Evolutionary conservation across 768 basidiomycete genomes (phyloP), one percentile per base, ranked within the genome.

Genomic region (Ramaria sp.): DNA sequence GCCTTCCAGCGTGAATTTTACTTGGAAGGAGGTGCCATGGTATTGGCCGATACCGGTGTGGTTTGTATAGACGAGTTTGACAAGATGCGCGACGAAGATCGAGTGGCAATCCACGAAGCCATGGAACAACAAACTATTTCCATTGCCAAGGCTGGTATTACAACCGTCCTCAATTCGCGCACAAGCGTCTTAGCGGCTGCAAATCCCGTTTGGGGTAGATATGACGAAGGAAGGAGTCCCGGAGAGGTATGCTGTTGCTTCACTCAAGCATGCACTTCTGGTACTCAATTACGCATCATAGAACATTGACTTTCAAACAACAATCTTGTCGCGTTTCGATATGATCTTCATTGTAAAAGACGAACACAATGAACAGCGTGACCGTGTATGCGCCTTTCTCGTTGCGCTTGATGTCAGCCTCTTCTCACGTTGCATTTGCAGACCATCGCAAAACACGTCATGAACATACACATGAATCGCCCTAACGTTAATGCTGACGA

Each of bases 101-200:
- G 96, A 55, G 96, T 98, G 4, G 96, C 96, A 0, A 98, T 98
- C 59, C 96, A 98, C 70, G 96, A 98, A 73, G 96, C 95, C 13
- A 99, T 99, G 96, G 96, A 99, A 66, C 96, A 99, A 66, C 95
- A 98, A 66, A 99, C 96, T 0, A 98, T 99, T 63, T 98, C 96
- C 1, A 97, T 99, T 61, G 95, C 95, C 17, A 98, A 99, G 69
- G 96, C 96, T 4, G 96, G 95, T 60, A 99, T 99, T 56, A 97
- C 96, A 0, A 99, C 95, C 1, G 91, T 97, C 6, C 73, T 99
- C 11, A 99, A 99, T 71, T 94, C 93, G 1, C 74, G 95, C 39
- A 97, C 96, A 0, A 93, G 90, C 60, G 95, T 98, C 3, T 79
- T 99, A 43, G 95, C 95, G 1, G 95, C 95, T 1, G 95, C 95